A percentile compares a stretch with the other conserved stretches of the same genome.
These are phyloP conservation scores for Paramecium tetraurelia DNA, from an alignment of 73 alveolate genomes.

Conservation along the genomic window DNA sequence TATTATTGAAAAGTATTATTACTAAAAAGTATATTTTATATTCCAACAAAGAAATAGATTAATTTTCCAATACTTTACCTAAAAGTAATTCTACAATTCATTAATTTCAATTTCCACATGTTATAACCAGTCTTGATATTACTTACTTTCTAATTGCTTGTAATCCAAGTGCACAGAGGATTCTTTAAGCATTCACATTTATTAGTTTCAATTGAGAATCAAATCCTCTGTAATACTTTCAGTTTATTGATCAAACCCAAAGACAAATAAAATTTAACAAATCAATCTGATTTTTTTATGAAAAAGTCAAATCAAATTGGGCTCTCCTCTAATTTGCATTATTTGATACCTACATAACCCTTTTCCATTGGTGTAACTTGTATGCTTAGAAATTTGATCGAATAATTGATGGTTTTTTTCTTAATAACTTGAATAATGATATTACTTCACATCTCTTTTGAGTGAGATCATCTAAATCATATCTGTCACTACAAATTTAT, in stretches of 20 bases:
- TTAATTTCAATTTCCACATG: neutral
- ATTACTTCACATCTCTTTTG: too few species aligned
- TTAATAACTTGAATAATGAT: too few species aligned
- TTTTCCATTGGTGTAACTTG: neutral
- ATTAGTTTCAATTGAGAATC: neutral
- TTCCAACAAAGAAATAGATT: neutral
- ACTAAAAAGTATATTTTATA: neutral
- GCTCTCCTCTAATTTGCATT: neutral
- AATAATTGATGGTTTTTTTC: too few species aligned
- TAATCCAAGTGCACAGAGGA: neutral
- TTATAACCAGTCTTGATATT: neutral
- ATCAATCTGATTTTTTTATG: neutral
- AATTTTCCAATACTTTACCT: neutral
- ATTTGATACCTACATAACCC: neutral
- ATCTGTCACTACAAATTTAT: too few species aligned
- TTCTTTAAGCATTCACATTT: neutral
- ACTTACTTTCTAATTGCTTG: too few species aligned
- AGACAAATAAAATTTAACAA: neutral
- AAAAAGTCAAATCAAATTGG: conserved; percentile 20
- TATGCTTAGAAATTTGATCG: neutral
- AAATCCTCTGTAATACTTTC: neutral
- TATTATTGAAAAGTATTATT: too few species aligned
- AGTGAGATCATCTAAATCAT: too few species aligned
- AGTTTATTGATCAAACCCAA: neutral
- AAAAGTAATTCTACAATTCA: neutral